These are phyloP conservation scores for Candida qinlingensis DNA, from an alignment of 805 yeast species.

Conservation along the genomic window DNA sequence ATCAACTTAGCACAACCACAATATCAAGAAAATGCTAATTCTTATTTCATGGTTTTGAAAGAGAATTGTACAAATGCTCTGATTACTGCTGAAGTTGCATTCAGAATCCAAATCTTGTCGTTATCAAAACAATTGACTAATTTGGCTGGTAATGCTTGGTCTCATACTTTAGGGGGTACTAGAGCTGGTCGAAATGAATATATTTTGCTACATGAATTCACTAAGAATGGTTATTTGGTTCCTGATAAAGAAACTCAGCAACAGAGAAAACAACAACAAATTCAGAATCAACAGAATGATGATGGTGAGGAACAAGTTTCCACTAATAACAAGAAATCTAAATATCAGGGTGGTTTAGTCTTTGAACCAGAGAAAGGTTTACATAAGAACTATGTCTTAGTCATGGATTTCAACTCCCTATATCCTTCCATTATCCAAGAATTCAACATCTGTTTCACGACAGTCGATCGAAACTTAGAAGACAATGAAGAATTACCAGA, in stretches of 20 bases:
- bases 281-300: constrained; percentile 22
- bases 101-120: constrained; percentile 78
- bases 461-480: constrained; percentile 64
- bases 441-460: constrained; percentile 93
- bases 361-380: constrained; percentile 96
- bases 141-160: constrained; percentile 96
- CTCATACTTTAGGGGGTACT: constrained; percentile 89
- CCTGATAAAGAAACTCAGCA: constrained; percentile 71
- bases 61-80: constrained; percentile 64
- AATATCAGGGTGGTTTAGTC: constrained; percentile 89
- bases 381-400: constrained; percentile 81
- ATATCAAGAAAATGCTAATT: constrained; percentile 60
- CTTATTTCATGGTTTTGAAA: constrained; percentile 61
- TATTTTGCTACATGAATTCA: constrained; percentile 87
- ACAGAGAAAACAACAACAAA: constrained; percentile 31
- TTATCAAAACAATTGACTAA: constrained; percentile 87
- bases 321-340: constrained; percentile 58
- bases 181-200: constrained; percentile 94
- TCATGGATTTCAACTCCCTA: constrained; percentile 97
- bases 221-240: constrained; percentile 69
- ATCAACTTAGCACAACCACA: constrained; percentile 66
- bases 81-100: constrained; percentile 72
- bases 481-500: constrained; percentile 62
- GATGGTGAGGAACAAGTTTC: constrained; percentile 38
- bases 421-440: constrained; percentile 98